A percentile compares a stretch with the other conserved stretches of the same genome.
phyloP scores from a whole-genome alignment of 331 rosid species.

The Phaseolus coccineus region DNA sequence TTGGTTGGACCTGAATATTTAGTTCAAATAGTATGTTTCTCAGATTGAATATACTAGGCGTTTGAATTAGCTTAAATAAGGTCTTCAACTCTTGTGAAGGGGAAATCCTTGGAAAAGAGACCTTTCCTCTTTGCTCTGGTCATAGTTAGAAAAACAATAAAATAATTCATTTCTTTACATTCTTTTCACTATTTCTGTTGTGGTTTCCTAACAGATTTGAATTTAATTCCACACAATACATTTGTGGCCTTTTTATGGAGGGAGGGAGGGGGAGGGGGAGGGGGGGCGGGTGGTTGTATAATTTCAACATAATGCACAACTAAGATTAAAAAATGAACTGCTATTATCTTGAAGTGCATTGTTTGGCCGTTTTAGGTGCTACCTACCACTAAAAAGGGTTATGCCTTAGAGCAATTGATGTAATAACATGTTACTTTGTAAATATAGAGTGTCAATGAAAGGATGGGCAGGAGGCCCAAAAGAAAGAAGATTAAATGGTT shows the following conservation, averaged over 20 bases:
- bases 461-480: too few relatives aligned
- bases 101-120: neutral
- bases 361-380: slow-evolving; percentile 2
- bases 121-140: neutral
- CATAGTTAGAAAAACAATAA: neutral
- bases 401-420: neutral
- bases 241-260: neutral
- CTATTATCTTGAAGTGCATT: neutral
- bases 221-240: neutral
- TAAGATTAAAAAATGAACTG: neutral
- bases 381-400: neutral
- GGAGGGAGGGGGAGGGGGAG: too few relatives aligned
- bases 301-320: neutral
- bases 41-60: neutral
- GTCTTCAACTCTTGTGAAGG: neutral
- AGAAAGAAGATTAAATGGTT: too few relatives aligned
- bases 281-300: too few relatives aligned
- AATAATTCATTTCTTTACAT: neutral
- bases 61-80: neutral
- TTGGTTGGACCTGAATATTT: neutral
- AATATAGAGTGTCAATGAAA: neutral
- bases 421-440: slow-evolving; percentile 7
- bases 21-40: neutral
- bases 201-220: neutral
- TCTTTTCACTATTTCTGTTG: neutral